Evolutionary conservation across 306 rosid genomes (phyloP).

Genomic region (Pyrus communis): DNA sequence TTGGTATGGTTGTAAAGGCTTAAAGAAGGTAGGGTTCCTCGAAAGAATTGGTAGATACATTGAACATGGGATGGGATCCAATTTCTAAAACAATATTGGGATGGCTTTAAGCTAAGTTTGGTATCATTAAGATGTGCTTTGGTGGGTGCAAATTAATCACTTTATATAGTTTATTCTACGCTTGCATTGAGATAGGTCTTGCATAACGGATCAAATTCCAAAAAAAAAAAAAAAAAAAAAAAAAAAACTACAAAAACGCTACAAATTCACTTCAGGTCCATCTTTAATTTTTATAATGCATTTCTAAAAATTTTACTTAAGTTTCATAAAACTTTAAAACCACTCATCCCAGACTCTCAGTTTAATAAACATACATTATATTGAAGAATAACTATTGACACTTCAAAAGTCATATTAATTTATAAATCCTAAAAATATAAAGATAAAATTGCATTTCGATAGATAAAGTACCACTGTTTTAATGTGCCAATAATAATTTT

Average conservation of each 20-base stretch:
- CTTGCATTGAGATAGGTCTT: background rate
- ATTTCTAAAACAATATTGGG: background rate
- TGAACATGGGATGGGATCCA: background rate
- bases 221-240: too few species aligned
- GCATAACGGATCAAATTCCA: background rate
- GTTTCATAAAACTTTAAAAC: too few species aligned
- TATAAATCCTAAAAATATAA: too few species aligned
- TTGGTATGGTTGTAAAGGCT: background rate
- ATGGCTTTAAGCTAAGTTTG: background rate
- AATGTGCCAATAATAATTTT: background rate
- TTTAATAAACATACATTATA: too few species aligned
- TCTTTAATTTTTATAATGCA: background rate
- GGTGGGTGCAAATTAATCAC: background rate
- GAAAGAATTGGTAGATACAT: conserved; percentile 1
- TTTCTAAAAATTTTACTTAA: too few species aligned
- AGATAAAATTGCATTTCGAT: too few species aligned
- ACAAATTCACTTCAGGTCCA: background rate
- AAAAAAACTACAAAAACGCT: background rate
- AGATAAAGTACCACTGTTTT: background rate
- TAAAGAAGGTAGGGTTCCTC: background rate
- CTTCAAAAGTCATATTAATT: background rate
- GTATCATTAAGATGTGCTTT: background rate
- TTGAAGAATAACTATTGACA: background rate
- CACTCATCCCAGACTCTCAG: too few species aligned
- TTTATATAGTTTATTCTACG: background rate